Base-by-base conservation (phyloP, 1,284 basidiomycete genomes). In the Abortiporus biennis region DNA sequence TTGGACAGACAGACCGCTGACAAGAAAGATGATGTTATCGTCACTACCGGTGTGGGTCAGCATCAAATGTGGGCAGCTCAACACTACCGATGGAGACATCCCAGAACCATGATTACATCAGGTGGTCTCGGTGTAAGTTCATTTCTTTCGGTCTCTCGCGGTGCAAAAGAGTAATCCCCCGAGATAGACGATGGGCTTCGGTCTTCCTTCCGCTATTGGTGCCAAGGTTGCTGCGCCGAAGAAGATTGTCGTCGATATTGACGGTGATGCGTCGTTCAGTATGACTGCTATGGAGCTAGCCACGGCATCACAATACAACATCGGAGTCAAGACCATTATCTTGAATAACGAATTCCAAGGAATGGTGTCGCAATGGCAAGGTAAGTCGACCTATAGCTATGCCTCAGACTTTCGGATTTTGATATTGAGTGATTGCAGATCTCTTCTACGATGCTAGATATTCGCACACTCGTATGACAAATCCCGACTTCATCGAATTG, bases 1-100 rank as follows among this genome's bases (percentile, higher is more conserved):
- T 74, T 99, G 15, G 85, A 99, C 57, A 67, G 61, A 44, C 85
- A 92, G 68, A 69, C 72, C 45, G 72, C 55, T 39, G 50, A 78
- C 47, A 74, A 73, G 58, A 96, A 99, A 72, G 86, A 92, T 42
- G 80, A 97, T 33, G 77, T 97, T 22, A 71, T 99, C 55, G 69
- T 99, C 49, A 69, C 91, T 2, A 98, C 96, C 2, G 95, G 95
- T 56, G 96, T 99, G 19, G 96, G 96, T 3, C 95, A 98, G 65
- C 95, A 99, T 69, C 95, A 99, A 67, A 99, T 99, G 95, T 99
- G 93, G 93, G 94, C 95, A 1, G 92, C 91, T 36, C 96, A 99
- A 65, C 76, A 88, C 64, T 98, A 82, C 68, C 76, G 93, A 53
- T 98, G 94, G 94, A 86, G 71, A 46, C 65, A 84, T 40, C 95